Evolutionary conservation across 2,329 filamentous ascomycete genomes (phyloP), one percentile per base, ranked within the genome.

Genomic region (Fusarium sororula): DNA sequence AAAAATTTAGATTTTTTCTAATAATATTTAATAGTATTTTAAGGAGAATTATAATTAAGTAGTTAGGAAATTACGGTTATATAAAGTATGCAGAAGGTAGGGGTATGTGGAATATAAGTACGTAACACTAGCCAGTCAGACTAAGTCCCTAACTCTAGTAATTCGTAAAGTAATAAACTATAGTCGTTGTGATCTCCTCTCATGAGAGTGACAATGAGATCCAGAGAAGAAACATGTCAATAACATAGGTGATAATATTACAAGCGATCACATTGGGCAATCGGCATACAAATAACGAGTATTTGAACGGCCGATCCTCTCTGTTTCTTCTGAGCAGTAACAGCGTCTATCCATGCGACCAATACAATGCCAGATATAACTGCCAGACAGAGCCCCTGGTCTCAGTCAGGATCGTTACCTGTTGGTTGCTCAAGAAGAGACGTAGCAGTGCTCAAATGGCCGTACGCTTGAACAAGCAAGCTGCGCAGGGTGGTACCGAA

Each of bases 371-470:
- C 14, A 44, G 0, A 35, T 3, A 35, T 0, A 35, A 35, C 32
- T 15, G 32, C 7, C 32, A 35, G 41, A 24, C n/a, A 44, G 6
- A 6, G 5, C n/a, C n/a, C n/a, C 11, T 44, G 15, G 4, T 18
- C 18, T 4, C 5, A 24, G n/a, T 24, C 11, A 44, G 1, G n/a
- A 12, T 18, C 15, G 11, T 18, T 15, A 24, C 42, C 42, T 8
- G 2, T 44, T 8, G 6, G 15, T 11, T 44, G n/a, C 42, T 17
- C 15, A 12, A 12, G 6, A 10, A 24, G 13, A 42, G n/a, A 24
- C 11, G 7, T 5, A 44, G n/a, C n/a, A 0, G 15, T 44, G 1
- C 10, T 44, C 4, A 0, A 7, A 6, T 13, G 7, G 10, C 6
- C 15, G 18, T 6, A 15, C n/a, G 0, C n/a, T 44, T 24, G n/a